Evolutionary conservation across 345 rosid genomes (phyloP).

Genomic region (Angophora floribunda): DNA sequence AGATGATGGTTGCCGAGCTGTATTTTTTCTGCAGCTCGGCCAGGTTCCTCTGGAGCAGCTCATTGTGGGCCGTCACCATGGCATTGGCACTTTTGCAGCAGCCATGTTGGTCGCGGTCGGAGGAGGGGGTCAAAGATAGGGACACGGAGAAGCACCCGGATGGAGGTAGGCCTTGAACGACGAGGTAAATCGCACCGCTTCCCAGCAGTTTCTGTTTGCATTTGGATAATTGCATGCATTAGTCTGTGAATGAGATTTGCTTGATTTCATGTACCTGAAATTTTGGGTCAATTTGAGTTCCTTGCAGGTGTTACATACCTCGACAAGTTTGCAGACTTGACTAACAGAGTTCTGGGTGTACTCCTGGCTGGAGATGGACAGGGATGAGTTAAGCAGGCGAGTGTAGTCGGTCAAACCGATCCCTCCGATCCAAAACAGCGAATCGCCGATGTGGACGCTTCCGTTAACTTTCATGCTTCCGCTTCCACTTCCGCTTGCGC

Average conservation of each 20-base stretch:
- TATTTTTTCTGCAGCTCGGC: neutral
- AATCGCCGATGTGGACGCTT: neutral
- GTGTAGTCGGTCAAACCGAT: conserved; percentile 29
- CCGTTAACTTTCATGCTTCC: too few species aligned
- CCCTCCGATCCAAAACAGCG: conserved; percentile 37
- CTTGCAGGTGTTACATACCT: conserved; percentile 3
- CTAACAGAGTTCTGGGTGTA: conserved; percentile 4
- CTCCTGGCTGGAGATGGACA: conserved; percentile 3
- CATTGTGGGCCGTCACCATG: conserved; percentile 17
- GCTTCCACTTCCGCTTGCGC: neutral
- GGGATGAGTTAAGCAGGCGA: conserved; percentile 9
- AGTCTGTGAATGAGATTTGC: neutral
- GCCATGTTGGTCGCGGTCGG: conserved; percentile 14
- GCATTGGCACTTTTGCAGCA: conserved; percentile 14
- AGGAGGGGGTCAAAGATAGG: neutral
- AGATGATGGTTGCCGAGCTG: neutral
- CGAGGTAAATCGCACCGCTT: conserved; percentile 28
- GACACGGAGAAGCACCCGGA: conserved; percentile 28
- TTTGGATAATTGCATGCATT: neutral
- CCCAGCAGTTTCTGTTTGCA: conserved; percentile 3
- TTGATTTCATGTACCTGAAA: neutral
- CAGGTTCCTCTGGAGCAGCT: conserved; percentile 18
- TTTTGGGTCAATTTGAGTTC: neutral
- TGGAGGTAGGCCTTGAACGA: conserved; percentile 41
- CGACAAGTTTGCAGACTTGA: conserved; percentile 8